Conservation (phyloP, 495 filamentous ascomycete species). For the Haplographium delicatum region DNA sequence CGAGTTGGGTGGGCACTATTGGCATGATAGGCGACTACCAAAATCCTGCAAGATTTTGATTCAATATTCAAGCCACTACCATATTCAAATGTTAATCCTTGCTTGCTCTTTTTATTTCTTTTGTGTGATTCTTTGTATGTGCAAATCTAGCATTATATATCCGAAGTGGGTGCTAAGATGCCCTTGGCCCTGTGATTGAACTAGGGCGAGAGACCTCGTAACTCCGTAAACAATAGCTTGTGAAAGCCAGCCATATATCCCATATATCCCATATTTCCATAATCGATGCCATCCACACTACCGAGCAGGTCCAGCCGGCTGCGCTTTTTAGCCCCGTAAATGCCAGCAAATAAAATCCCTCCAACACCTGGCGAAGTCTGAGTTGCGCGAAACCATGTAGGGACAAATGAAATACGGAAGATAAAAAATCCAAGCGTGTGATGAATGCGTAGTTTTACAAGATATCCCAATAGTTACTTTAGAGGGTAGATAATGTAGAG, state of each 20-base stretch:
- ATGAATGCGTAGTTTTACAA: conserved; percentile 8
- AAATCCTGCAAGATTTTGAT: not conserved
- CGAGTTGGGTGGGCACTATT: too few species aligned
- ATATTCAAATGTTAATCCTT: not conserved
- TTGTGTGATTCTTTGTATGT: not conserved
- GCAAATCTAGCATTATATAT: conserved; percentile 4
- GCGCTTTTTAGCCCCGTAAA: not conserved
- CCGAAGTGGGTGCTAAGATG: not conserved
- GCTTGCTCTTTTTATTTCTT: not conserved
- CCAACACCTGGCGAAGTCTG: conserved; percentile 1
- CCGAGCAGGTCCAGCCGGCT: not conserved
- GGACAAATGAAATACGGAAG: not conserved
- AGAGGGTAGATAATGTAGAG: not conserved
- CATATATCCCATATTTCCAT: not conserved
- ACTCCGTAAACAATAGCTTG: not conserved
- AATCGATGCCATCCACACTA: not conserved
- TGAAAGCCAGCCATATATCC: conserved; percentile 6
- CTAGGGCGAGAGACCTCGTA: too few species aligned
- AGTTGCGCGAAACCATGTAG: not conserved
- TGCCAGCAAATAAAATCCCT: not conserved
- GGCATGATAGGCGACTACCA: too few species aligned
- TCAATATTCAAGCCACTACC: too few species aligned
- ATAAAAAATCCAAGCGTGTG: conserved; percentile 13
- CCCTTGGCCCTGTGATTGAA: not conserved
- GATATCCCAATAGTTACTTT: not conserved